Evolutionary conservation across 768 basidiomycete genomes (phyloP).

Genomic region (Sporobolomyces roseus): DNA sequence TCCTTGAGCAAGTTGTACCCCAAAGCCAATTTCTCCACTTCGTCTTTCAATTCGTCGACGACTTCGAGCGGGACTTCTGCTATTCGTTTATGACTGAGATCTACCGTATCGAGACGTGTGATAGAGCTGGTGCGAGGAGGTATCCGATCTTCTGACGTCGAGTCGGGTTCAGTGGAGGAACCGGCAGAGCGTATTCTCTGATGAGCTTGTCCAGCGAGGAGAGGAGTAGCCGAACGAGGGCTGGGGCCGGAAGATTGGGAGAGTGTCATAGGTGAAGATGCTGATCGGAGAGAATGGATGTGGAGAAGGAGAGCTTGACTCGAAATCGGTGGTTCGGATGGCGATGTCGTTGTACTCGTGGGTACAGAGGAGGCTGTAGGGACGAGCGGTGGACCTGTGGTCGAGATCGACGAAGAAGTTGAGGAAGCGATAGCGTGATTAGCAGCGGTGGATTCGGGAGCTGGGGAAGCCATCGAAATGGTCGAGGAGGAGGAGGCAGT

Average conservation of each 20-base stretch:
- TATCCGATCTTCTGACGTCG: background rate
- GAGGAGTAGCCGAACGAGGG: background rate
- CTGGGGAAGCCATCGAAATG: background rate
- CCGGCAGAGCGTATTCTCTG: slow-evolving; percentile 28
- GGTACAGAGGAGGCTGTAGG: background rate
- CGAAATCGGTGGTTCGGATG: slow-evolving; percentile 30
- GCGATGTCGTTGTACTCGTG: background rate
- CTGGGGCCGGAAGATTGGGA: slow-evolving; percentile 34
- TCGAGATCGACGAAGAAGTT: background rate
- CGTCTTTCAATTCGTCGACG: slow-evolving; percentile 69
- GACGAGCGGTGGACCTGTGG: background rate
- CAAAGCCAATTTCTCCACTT: slow-evolving; percentile 68
- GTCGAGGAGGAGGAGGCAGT: slow-evolving; percentile 6
- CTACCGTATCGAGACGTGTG: slow-evolving; percentile 60
- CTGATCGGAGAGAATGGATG: slow-evolving; percentile 34
- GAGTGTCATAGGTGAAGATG: slow-evolving; percentile 28
- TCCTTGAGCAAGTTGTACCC: slow-evolving; percentile 76
- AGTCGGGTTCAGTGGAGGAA: background rate
- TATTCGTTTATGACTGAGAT: slow-evolving; percentile 73
- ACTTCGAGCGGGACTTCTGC: slow-evolving; percentile 70
- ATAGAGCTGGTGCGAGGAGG: background rate
- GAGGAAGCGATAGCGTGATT: background rate
- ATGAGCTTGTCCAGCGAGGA: slow-evolving; percentile 8
- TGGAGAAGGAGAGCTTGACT: slow-evolving; percentile 37
- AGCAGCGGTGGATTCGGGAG: background rate